A percentile compares a stretch with the other conserved stretches of the same genome.
Evolutionary conservation across 106 monocot species (phyloP).

Genomic region (Dactylorhiza incarnata): DNA sequence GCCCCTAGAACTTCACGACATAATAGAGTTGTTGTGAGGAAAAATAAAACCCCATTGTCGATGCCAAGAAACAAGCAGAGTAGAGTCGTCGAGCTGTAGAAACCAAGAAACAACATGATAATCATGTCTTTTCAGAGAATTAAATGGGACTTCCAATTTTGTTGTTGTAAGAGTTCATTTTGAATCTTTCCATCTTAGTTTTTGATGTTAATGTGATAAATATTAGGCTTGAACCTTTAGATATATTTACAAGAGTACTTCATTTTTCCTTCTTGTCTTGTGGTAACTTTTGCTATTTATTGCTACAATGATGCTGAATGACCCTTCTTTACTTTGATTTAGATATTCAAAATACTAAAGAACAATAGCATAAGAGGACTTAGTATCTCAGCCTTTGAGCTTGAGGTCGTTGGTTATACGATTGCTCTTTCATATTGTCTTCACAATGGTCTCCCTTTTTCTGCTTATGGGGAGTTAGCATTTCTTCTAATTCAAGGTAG

Average conservation of each 20-base stretch:
- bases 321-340: background rate
- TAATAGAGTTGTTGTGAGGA: too few species aligned
- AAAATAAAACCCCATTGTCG: too few species aligned
- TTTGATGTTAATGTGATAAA: background rate
- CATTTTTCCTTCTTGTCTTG: background rate
- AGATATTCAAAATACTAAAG: slow-evolving; percentile 82
- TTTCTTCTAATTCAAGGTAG: slow-evolving; percentile 93
- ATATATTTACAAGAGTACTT: background rate
- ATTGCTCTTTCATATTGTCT: slow-evolving; percentile 95
- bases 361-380: slow-evolving; percentile 75
- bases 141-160: too few species aligned
- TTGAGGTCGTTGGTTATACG: slow-evolving; percentile 92
- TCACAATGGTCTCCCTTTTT: slow-evolving; percentile 88
- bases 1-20: too few species aligned
- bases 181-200: too few species aligned
- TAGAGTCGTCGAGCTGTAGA: too few species aligned
- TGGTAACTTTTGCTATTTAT: background rate
- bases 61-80: too few species aligned
- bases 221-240: background rate
- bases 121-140: too few species aligned
- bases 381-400: slow-evolving; percentile 78
- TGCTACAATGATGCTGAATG: background rate
- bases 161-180: too few species aligned
- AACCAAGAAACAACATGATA: too few species aligned
- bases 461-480: slow-evolving; percentile 81